Evolutionary conservation across 2,329 filamentous ascomycete genomes (phyloP), one percentile per base, ranked within the genome.

Genomic region (Fusarium sp.): DNA sequence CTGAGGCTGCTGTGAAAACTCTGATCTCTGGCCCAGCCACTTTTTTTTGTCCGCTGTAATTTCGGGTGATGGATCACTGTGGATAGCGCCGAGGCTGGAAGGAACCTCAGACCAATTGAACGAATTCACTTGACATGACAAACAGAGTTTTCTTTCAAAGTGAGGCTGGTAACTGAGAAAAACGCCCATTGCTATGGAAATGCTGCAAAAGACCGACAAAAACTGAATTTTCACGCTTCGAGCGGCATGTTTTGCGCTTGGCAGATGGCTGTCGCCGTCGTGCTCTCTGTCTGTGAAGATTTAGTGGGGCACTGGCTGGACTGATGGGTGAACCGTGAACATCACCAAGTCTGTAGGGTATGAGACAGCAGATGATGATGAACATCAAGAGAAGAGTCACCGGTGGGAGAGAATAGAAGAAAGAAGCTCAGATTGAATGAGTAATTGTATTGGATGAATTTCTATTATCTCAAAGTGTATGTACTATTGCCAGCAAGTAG

Each of bases 1-100:
- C 63, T 66, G 49, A 66, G 63, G 63, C 63, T 51, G 12, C 53
- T 3, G n/a, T 61, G 63, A 66, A 66, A 66, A 66, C 56, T 66
- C 63, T 66, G 63, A 65, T 40, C 8, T 32, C 11, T 3, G n/a
- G 29, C 30, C 63, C 62, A 61, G 38, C 63, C 63, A 61, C 63
- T 44, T 51, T 61, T 49, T 61, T 66, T 61, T 56, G 34, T 66
- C 38, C 11, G 22, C 53, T 50, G 30, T 56, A 66, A 63, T 66
- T 11, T 66, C 62, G 62, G 27, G 51, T 22, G 8, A 14, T 3
- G 6, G 16, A 38, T n/a, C 42, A 20, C 12, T 4, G 55, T 66
- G 63, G 63, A 20, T 66, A 54, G 18, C 7, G 3, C 29, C 20
- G 10, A 55, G 25, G 8, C 4, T 34, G 8, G 5, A 25, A 14